Evolutionary conservation across 371 early-diverging fungal genomes (phyloP).

Genomic region (Actinomortierella wolfii): DNA sequence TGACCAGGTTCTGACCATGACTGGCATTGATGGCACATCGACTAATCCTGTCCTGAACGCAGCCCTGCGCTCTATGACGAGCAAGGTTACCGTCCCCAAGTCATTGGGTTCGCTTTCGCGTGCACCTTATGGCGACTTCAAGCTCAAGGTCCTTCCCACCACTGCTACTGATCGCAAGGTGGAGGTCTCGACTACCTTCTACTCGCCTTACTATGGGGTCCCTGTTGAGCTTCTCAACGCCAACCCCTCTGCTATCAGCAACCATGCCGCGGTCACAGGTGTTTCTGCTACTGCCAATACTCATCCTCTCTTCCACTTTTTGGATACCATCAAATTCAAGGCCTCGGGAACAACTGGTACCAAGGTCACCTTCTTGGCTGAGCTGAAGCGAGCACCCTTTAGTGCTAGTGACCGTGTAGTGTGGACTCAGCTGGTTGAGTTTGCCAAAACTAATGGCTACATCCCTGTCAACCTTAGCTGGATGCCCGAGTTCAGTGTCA

Average conservation of each 20-base stretch:
- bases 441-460: not conserved
- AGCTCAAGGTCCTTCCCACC: not conserved
- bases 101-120: not conserved
- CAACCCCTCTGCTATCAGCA: not conserved
- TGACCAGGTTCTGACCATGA: not conserved
- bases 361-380: not conserved
- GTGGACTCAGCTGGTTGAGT: not conserved
- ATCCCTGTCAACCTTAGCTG: not conserved
- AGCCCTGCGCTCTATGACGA: not conserved
- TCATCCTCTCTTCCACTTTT: not conserved
- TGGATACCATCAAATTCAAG: not conserved
- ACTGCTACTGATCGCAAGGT: not conserved
- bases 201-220: slow-evolving; percentile 4
- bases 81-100: not conserved
- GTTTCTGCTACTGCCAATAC: not conserved
- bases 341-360: not conserved
- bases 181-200: not conserved
- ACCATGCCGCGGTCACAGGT: not conserved
- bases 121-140: not conserved
- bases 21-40: not conserved
- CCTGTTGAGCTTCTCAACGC: not conserved
- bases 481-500: not conserved
- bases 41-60: not conserved
- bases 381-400: not conserved
- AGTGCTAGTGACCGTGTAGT: not conserved